phyloP scores from a whole-genome alignment of 2,329 filamentous ascomycete species.

The Aspergillus sp. region DNA sequence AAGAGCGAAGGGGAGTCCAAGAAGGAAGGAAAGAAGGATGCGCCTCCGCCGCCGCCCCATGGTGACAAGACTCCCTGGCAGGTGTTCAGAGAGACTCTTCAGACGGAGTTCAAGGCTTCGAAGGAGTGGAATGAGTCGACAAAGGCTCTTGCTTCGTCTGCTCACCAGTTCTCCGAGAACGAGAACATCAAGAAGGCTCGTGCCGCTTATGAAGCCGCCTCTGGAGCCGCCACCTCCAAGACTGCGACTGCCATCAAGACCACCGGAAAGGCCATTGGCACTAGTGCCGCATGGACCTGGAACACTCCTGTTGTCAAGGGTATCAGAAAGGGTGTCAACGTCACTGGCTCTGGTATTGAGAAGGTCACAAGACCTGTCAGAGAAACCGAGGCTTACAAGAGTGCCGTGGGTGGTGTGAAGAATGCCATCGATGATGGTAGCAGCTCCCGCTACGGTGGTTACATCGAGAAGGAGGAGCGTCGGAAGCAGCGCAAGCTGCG shows the following conservation, averaged over 20 bases:
- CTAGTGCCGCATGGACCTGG: slow-evolving; percentile 95
- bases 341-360: slow-evolving; percentile 83
- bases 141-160: slow-evolving; percentile 85
- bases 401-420: slow-evolving; percentile 63
- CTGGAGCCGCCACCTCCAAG: slow-evolving; percentile 76
- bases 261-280: slow-evolving; percentile 83
- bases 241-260: slow-evolving; percentile 79
- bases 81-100: slow-evolving; percentile 96
- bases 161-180: slow-evolving; percentile 89
- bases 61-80: slow-evolving; percentile 99
- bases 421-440: slow-evolving; percentile 96
- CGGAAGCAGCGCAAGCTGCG: slow-evolving; percentile 73
- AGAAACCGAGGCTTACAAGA: slow-evolving; percentile 91
- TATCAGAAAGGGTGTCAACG: slow-evolving; percentile 79
- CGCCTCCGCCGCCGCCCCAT: slow-evolving; percentile 81
- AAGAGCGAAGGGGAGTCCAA: slow-evolving; percentile 53
- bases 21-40: slow-evolving; percentile 61
- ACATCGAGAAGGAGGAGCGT: slow-evolving; percentile 94
- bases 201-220: slow-evolving; percentile 83
- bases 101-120: slow-evolving; percentile 89
- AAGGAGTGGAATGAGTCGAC: slow-evolving; percentile 99
- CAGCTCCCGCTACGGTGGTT: slow-evolving; percentile 92
- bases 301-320: slow-evolving; percentile 92
- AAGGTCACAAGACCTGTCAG: slow-evolving; percentile 93
- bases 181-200: slow-evolving; percentile 84